A percentile compares a stretch with the other conserved stretches of the same genome.
These are phyloP conservation scores for Leccinum arenicola DNA, from an alignment of 768 basidiomycete genomes.

Conservation along the genomic window DNA sequence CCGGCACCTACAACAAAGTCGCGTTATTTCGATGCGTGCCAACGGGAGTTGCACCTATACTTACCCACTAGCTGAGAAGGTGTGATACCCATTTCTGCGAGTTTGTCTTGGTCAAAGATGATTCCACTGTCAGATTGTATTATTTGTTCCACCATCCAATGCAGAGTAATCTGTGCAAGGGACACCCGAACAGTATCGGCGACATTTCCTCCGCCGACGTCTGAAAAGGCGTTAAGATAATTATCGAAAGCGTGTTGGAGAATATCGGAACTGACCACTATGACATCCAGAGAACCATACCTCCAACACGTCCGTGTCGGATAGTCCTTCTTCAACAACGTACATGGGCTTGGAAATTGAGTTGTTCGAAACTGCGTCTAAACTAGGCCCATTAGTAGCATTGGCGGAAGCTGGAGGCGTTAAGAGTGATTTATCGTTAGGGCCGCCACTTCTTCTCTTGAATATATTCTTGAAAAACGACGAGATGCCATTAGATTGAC, in stretches of 20 bases:
- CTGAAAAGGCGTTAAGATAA: conserved; percentile 32
- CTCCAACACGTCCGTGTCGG: conserved; percentile 56
- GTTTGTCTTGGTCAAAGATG: conserved; percentile 49
- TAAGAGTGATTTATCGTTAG: background rate
- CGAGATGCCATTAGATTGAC: background rate
- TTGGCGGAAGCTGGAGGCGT: background rate
- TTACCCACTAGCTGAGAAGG: conserved; percentile 10
- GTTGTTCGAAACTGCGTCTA: background rate
- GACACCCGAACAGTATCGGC: conserved; percentile 37
- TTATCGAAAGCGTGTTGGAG: background rate
- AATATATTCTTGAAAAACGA: background rate
- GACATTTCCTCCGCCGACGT: conserved; percentile 68
- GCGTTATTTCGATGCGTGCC: background rate
- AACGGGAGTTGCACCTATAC: background rate
- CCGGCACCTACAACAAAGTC: background rate
- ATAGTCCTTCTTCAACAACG: conserved; percentile 3
- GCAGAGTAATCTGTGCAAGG: conserved; percentile 60
- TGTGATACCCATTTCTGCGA: conserved; percentile 42
- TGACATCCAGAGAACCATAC: conserved; percentile 83
- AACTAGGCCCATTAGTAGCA: background rate
- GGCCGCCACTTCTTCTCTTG: background rate
- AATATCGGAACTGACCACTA: conserved; percentile 43
- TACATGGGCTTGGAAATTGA: background rate
- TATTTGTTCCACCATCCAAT: conserved; percentile 79
- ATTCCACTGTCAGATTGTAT: conserved; percentile 57